A percentile compares a stretch with the other conserved stretches of the same genome.
Conservation (phyloP, 148 eudicot species). For the Rhododendron ovatum region DNA sequence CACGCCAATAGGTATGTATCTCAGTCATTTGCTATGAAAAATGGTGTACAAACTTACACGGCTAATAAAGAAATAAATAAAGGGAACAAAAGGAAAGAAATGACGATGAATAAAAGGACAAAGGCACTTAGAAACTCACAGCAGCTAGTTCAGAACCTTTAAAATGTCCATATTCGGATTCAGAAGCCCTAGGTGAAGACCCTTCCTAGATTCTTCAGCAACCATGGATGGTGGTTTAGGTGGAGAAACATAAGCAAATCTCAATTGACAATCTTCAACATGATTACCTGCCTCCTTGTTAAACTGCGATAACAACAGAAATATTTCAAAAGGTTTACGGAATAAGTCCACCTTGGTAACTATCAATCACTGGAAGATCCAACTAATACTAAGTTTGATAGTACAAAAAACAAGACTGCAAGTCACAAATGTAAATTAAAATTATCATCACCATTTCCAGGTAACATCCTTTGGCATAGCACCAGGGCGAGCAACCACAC, state of each 20-base stretch:
- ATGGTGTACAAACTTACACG: background rate
- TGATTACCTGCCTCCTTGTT: constrained; percentile 67
- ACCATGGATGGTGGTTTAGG: constrained; percentile 63
- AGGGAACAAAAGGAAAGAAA: background rate
- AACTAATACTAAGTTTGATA: background rate
- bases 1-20: background rate
- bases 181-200: constrained; percentile 62
- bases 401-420: background rate
- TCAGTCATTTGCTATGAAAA: constrained; percentile 1
- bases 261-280: constrained; percentile 77
- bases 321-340: background rate
- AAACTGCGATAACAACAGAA: constrained; percentile 34
- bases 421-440: too few relatives aligned
- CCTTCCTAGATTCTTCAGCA: constrained; percentile 76
- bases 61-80: background rate
- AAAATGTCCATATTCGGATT: constrained; percentile 57
- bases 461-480: constrained; percentile 58
- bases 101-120: background rate
- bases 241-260: constrained; percentile 70
- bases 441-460: constrained; percentile 58
- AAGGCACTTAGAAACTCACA: constrained; percentile 38
- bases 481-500: constrained; percentile 54
- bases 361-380: background rate
- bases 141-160: constrained; percentile 29
- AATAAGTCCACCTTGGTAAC: constrained; percentile 1